Conservation (phyloP, 768 basidiomycete genomes). For the Botryobasidium botryosum region DNA sequence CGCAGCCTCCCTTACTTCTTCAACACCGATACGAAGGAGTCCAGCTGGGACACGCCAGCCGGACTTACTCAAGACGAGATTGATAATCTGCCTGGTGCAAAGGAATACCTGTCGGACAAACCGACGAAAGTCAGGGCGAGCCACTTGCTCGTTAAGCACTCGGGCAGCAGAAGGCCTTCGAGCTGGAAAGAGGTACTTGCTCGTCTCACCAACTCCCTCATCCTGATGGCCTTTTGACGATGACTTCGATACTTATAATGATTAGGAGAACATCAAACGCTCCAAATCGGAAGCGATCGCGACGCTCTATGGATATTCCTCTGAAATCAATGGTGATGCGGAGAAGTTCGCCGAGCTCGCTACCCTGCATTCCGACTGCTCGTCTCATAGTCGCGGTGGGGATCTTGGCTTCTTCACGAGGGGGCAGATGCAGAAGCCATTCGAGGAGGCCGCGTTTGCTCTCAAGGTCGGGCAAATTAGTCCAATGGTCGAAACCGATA, state of each 20-base stretch:
- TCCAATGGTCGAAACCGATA: slow-evolving; percentile 73
- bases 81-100: slow-evolving; percentile 46
- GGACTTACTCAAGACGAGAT: slow-evolving; percentile 47
- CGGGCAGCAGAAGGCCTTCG: slow-evolving; percentile 23
- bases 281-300: slow-evolving; percentile 76
- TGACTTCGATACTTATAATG: not conserved
- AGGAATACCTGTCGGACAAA: slow-evolving; percentile 26
- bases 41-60: slow-evolving; percentile 63
- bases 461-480: slow-evolving; percentile 63
- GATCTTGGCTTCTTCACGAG: slow-evolving; percentile 77
- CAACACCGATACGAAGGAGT: slow-evolving; percentile 51
- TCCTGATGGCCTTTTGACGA: not conserved
- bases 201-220: not conserved
- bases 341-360: slow-evolving; percentile 69
- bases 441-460: slow-evolving; percentile 74
- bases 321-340: slow-evolving; percentile 36
- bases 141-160: slow-evolving; percentile 87
- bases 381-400: slow-evolving; percentile 62
- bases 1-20: slow-evolving; percentile 74
- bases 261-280: slow-evolving; percentile 59
- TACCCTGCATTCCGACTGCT: slow-evolving; percentile 66
- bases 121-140: slow-evolving; percentile 68
- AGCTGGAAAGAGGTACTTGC: slow-evolving; percentile 28
- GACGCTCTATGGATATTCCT: slow-evolving; percentile 50
- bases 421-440: slow-evolving; percentile 94